phyloP scores from a whole-genome alignment of 192 early-diverging fungal genomes.

The Mortierella alpina region DNA sequence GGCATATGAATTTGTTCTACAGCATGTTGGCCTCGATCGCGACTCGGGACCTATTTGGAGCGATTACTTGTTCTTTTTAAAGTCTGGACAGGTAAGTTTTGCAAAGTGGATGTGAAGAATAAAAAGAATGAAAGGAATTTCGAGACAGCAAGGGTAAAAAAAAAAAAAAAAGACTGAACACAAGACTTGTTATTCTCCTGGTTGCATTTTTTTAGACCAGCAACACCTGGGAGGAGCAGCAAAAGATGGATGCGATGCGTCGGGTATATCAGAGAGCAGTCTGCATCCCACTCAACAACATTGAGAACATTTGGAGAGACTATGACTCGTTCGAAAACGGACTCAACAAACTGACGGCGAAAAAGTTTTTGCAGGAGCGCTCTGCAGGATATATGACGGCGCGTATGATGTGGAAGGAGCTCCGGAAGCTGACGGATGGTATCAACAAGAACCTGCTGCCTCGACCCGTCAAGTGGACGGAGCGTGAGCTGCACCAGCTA shows the following conservation, averaged over 20 bases:
- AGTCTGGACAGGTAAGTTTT: constrained; percentile 71
- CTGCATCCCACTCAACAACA: constrained; percentile 85
- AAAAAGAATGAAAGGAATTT: not conserved
- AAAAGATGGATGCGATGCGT: constrained; percentile 87
- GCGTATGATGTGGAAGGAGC: constrained; percentile 84
- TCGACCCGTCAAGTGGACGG: constrained; percentile 82
- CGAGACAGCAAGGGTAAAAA: not conserved
- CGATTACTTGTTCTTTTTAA: constrained; percentile 87
- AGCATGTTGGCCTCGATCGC: constrained; percentile 88
- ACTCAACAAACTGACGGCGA: constrained; percentile 88
- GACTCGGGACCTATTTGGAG: constrained; percentile 91
- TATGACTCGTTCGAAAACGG: constrained; percentile 94
- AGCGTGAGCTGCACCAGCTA: constrained; percentile 71
- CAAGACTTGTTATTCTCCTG: constrained; percentile 4
- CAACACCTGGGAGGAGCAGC: constrained; percentile 89
- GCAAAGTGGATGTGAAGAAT: no score
- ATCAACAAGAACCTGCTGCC: constrained; percentile 80
- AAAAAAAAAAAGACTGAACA: constrained; percentile 28
- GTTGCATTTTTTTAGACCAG: constrained; percentile 50
- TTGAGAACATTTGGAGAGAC: constrained; percentile 95
- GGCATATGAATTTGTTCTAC: constrained; percentile 90
- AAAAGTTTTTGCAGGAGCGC: constrained; percentile 86
- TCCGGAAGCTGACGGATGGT: constrained; percentile 79
- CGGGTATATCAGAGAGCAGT: constrained; percentile 87
- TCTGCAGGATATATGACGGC: constrained; percentile 96